Evolutionary conservation across 306 rosid species (phyloP), one percentile per base, ranked within the genome.

Genomic region (Vigna hirtella): DNA sequence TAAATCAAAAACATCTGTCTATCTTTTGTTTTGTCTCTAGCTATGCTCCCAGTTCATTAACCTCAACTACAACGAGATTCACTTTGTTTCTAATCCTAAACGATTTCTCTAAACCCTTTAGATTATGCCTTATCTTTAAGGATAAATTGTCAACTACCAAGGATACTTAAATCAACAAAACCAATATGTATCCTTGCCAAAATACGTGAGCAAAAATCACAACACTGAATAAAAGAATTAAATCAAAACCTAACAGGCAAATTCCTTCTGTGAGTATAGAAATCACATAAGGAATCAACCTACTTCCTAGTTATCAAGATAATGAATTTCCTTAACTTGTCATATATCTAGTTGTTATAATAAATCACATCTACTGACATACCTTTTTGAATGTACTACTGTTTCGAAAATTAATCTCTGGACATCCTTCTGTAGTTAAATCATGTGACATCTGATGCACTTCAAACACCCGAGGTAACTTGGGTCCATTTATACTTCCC

Each of bases 401-500:
- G 57, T 47, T 66, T 72, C 40, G 80, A 74, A 78, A 49, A 34
- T 53, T 42, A 61, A 69, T 72, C 67, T 79, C 68, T 50, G 77
- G 53, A 61, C 69, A 40, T 52, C 51, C 79, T 49, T 20, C 70
- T 30, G 63, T 42, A 36, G 58, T 76, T 30, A 84, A 70, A 76
- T 82, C 81, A 61, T 48, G 77, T 22, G 66, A 28, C 56, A 66
- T 71, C 45, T 7, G 56, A 45, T 28, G 87, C 20, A 82, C 78
- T 67, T 74, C 91, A 75, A 70, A 85, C 56, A 48, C 76, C 51
- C 76, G 12, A 47, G 81, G 73, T 11, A 78, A 62, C 83, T 72
- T 90, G 58, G 73, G 51, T 48, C 78, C 79, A 43, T 63, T 82
- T 58, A 51, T 77, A n/a, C 83, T 74, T 78, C 77, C 82, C 7